phyloP scores from a whole-genome alignment of 106 monocot species.

The Allium fistulosum region DNA sequence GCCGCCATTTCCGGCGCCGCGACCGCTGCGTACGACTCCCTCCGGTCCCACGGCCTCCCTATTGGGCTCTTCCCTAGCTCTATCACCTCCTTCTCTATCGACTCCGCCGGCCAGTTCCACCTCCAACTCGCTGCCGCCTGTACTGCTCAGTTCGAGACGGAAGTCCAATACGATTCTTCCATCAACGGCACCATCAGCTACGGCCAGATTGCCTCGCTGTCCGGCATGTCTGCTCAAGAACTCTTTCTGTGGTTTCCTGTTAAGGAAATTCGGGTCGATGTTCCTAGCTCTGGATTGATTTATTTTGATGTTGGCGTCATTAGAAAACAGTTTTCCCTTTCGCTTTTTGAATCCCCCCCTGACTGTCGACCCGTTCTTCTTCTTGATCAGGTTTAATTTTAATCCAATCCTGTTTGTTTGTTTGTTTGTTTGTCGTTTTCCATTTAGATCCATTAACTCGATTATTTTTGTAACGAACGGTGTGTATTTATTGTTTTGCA shows the following conservation, averaged over 20 bases:
- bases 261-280: conserved; percentile 43
- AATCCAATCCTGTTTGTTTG: too few species aligned
- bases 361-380: conserved; percentile 31
- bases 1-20: not conserved
- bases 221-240: conserved; percentile 55
- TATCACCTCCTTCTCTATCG: conserved; percentile 4
- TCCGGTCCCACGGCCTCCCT: conserved; percentile 34
- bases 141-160: conserved; percentile 49
- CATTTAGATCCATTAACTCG: too few species aligned
- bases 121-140: conserved; percentile 24
- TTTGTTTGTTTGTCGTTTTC: too few species aligned
- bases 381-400: conserved; percentile 6
- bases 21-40: conserved; percentile 16
- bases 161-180: conserved; percentile 32
- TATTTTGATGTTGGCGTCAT: conserved; percentile 60
- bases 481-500: too few species aligned
- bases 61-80: conserved; percentile 35
- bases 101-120: conserved; percentile 30
- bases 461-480: too few species aligned
- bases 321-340: conserved; percentile 42
- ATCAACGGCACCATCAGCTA: conserved; percentile 30
- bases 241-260: conserved; percentile 78
- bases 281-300: conserved; percentile 51
- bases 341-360: conserved; percentile 48
- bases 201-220: conserved; percentile 42